Base-by-base conservation (phyloP, 148 eudicot species). In the Chenopodium formosanum region DNA sequence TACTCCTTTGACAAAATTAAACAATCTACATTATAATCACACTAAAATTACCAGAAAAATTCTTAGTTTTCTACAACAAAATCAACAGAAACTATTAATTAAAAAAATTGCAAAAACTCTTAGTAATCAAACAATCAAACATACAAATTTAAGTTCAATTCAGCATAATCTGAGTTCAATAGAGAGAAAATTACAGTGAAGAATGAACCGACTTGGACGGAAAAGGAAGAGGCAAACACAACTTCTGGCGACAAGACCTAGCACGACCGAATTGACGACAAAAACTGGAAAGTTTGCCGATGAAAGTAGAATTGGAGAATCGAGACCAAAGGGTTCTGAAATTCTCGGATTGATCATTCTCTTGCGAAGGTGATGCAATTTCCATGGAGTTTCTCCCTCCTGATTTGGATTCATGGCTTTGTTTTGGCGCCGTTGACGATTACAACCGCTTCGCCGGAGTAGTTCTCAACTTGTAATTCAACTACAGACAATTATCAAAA, bases 191-290 rank as follows among this genome's bases (percentile, higher is more conserved):
- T 53, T 91, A 94, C 98, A 81, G 81, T 19, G 89, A 84, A 79
- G 91, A 84, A 3, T 90, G 90, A 27, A 83, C 73, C 13, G 93
- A 86, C 75, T 82, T 81, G 69, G 90, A 84, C 19, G 97, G 93
- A 81, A 94, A 75, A 1, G 97, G 98, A 37, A 94, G 94, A 81
- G 98, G 97, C 80, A 94, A 90, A 64, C 85, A 90, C 1, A 87
- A 82, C 62, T 88, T 86, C 60, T 90, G 89, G n/a, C 90, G 87
- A 32, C 93, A 87, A 84, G 90, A 87, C 79, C 87, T 79, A 68
- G 88, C 82, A 17, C 88, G 86, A 8, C 82, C 80, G 63, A 87
- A 72, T 79, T 78, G 89, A 71, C 80, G 88, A 58, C 79, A 87
- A 23, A 90, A 76, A 70, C 68, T 87, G 1, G 88, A 75, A 77